A percentile compares a stretch with the other conserved stretches of the same genome.
phyloP scores from a whole-genome alignment of 225 moss, liverwort and hornwort genomes.

The Thuidium tamariscinum region DNA sequence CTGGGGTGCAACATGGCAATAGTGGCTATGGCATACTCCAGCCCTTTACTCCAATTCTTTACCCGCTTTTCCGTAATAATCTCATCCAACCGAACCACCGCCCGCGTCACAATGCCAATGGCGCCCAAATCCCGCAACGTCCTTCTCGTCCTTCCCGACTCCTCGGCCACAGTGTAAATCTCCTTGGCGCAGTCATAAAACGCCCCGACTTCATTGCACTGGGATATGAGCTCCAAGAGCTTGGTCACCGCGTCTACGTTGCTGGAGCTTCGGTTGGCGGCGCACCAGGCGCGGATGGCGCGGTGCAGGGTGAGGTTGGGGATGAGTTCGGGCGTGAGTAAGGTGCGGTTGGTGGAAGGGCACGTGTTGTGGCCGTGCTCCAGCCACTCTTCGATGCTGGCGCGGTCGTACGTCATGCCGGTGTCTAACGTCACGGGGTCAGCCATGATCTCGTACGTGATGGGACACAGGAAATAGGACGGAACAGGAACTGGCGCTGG shows the following conservation, averaged over 20 bases:
- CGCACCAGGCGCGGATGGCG: conserved; percentile 74
- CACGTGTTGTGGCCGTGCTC: conserved; percentile 58
- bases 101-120: conserved; percentile 15
- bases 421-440: conserved; percentile 84
- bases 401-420: conserved; percentile 81
- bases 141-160: conserved; percentile 43
- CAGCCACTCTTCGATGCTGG: conserved; percentile 74
- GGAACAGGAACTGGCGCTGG: conserved; percentile 9
- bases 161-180: conserved; percentile 31
- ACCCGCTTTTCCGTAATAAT: background rate
- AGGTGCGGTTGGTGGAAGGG: conserved; percentile 61
- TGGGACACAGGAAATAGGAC: conserved; percentile 67
- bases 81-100: background rate
- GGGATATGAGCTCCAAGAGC: background rate
- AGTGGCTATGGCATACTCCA: conserved; percentile 39
- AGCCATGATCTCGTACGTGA: conserved; percentile 65
- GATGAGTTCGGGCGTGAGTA: conserved; percentile 29
- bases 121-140: conserved; percentile 28
- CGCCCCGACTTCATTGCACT: background rate
- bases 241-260: background rate
- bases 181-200: conserved; percentile 5
- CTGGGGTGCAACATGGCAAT: conserved; percentile 31
- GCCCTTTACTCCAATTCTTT: background rate
- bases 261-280: conserved; percentile 25
- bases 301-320: conserved; percentile 71